Evolutionary conservation across 129 eudicot species (phyloP).

Genomic region (Logfia minima): DNA sequence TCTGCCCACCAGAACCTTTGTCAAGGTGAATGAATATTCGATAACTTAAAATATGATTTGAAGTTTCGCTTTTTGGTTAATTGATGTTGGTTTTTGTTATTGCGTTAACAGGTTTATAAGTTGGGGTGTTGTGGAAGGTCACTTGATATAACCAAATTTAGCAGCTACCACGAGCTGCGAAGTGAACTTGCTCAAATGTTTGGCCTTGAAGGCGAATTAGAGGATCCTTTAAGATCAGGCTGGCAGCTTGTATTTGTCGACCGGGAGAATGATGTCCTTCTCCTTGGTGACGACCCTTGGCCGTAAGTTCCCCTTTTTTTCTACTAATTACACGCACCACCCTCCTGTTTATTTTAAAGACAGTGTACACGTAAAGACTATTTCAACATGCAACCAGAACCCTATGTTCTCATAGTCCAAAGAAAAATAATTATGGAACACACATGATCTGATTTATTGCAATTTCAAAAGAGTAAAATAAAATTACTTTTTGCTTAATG

Average conservation of each 20-base stretch:
- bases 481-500: background rate
- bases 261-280: conserved; percentile 82
- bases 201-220: conserved; percentile 91
- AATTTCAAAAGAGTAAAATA: background rate
- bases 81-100: conserved; percentile 1
- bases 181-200: conserved; percentile 85
- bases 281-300: conserved; percentile 98
- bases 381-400: background rate
- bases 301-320: conserved; percentile 53
- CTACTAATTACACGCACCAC: background rate
- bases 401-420: background rate
- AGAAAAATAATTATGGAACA: background rate
- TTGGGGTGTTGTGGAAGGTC: conserved; percentile 79
- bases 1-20: conserved; percentile 57
- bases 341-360: background rate
- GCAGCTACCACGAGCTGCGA: conserved; percentile 86
- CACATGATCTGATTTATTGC: background rate
- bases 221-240: conserved; percentile 98
- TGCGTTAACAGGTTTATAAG: conserved; percentile 63
- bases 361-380: background rate
- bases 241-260: conserved; percentile 98
- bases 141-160: conserved; percentile 74
- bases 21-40: conserved; percentile 54
- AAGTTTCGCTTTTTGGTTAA: background rate
- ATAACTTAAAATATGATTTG: background rate